These are phyloP conservation scores for Suhomyces xylopsoci DNA, from an alignment of 805 yeast genomes.

Conservation along the genomic window DNA sequence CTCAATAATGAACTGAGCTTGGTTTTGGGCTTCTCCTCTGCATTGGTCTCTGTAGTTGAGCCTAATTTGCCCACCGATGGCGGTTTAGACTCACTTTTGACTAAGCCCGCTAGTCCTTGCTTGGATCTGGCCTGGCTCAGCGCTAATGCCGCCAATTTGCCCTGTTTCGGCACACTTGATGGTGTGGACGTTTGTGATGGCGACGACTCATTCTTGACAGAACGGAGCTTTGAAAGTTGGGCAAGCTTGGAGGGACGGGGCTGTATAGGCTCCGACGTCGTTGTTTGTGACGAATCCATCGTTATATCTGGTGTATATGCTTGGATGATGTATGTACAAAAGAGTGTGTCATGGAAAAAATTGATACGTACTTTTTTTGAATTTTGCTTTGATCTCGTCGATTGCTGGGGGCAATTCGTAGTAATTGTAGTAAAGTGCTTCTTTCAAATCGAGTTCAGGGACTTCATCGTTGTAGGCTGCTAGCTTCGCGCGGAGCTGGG, in stretches of 20 bases:
- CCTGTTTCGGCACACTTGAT: background rate
- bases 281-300: background rate
- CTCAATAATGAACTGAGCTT: background rate
- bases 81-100: constrained; percentile 36
- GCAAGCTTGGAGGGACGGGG: constrained; percentile 19
- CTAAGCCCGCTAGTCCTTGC: constrained; percentile 32
- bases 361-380: constrained; percentile 47
- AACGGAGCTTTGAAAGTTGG: constrained; percentile 21
- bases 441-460: constrained; percentile 51
- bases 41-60: background rate
- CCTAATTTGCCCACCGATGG: no score
- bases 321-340: background rate
- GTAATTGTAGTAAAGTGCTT: constrained; percentile 57
- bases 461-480: constrained; percentile 41
- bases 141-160: background rate
- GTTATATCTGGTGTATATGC: background rate
- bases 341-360: background rate
- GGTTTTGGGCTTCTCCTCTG: background rate
- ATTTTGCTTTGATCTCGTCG: constrained; percentile 40
- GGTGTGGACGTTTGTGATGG: background rate
- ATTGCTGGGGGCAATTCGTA: constrained; percentile 52
- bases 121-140: background rate
- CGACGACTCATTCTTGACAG: constrained; percentile 8
- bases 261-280: background rate
- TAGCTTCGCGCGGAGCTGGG: constrained; percentile 37